phyloP scores from a whole-genome alignment of 2,329 filamentous ascomycete genomes.

The Falciphora oryzae region DNA sequence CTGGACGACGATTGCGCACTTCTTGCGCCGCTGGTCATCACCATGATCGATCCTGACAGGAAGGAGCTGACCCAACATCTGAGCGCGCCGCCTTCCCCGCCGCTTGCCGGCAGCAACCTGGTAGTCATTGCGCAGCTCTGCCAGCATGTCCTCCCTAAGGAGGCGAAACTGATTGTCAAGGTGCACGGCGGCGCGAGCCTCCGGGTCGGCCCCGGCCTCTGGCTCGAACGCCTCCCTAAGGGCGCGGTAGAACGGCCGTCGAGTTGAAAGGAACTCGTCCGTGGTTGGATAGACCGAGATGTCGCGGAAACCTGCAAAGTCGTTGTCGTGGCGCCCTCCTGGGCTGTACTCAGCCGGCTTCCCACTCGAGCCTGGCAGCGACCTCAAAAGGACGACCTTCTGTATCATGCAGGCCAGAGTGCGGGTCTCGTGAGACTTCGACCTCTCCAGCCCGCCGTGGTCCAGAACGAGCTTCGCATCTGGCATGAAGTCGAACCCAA shows the following conservation, averaged over 20 bases:
- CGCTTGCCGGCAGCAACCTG: constrained; percentile 44
- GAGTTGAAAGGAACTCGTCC: constrained; percentile 53
- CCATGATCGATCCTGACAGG: constrained; percentile 33
- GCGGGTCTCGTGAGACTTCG: constrained; percentile 20
- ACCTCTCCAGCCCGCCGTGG: neutral
- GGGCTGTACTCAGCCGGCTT: constrained; percentile 26
- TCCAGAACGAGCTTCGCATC: constrained; percentile 1
- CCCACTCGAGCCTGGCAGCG: neutral
- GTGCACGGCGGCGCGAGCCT: constrained; percentile 41
- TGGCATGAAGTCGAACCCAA: constrained; percentile 16
- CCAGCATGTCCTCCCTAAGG: constrained; percentile 65
- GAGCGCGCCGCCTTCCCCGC: constrained; percentile 32
- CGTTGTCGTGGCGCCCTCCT: constrained; percentile 71
- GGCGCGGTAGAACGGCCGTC: constrained; percentile 48
- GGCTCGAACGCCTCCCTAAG: constrained; percentile 42
- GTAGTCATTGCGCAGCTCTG: constrained; percentile 57
- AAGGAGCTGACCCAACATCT: constrained; percentile 33
- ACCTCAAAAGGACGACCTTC: constrained; percentile 27
- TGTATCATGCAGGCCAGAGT: constrained; percentile 29
- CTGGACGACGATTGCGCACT: constrained; percentile 35
- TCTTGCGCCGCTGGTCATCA: constrained; percentile 22
- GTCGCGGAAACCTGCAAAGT: constrained; percentile 53
- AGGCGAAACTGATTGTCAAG: constrained; percentile 69
- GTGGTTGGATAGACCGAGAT: constrained; percentile 61
- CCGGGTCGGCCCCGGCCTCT: constrained; percentile 12